Conservation (phyloP, 2,329 filamentous ascomycete species). For the Diaporthe ampelina region DNA sequence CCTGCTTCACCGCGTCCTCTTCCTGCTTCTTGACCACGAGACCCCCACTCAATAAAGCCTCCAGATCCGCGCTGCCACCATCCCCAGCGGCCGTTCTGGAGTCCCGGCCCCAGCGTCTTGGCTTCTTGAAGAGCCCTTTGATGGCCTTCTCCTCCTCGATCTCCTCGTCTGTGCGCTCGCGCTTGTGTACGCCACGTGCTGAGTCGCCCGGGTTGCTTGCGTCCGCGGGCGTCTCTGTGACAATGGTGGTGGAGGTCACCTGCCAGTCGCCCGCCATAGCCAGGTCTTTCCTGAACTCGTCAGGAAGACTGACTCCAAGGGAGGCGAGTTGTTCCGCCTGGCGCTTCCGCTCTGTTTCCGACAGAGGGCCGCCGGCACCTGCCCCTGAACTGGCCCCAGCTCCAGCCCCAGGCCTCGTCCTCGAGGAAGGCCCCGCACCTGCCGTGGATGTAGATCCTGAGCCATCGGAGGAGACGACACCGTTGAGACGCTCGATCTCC, state of each 20-base stretch:
- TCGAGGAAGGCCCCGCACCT: constrained; percentile 48
- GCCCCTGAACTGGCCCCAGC: not conserved
- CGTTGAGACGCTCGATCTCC: constrained; percentile 89
- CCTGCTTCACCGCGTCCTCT: constrained; percentile 49
- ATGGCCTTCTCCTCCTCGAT: constrained; percentile 73
- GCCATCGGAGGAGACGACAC: constrained; percentile 70
- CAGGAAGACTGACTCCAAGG: constrained; percentile 87
- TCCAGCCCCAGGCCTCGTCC: not conserved
- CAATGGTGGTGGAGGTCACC: constrained; percentile 73
- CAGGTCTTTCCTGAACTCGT: constrained; percentile 82
- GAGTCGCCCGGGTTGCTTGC: constrained; percentile 59
- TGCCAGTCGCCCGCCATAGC: constrained; percentile 93
- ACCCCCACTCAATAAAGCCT: constrained; percentile 67
- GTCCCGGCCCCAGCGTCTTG: constrained; percentile 67
- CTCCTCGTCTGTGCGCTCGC: constrained; percentile 71
- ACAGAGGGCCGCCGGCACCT: constrained; percentile 48
- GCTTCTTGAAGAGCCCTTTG: constrained; percentile 72
- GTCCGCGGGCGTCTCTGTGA: constrained; percentile 56
- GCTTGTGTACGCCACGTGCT: constrained; percentile 73
- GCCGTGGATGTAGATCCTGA: constrained; percentile 55
- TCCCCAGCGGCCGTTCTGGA: constrained; percentile 63
- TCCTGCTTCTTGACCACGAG: constrained; percentile 49
- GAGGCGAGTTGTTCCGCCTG: constrained; percentile 91
- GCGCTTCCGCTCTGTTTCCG: constrained; percentile 78
- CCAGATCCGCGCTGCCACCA: constrained; percentile 68